Evolutionary conservation across 495 filamentous ascomycete genomes (phyloP), one percentile per base, ranked within the genome.

Genomic region (Haplographium delicatum): DNA sequence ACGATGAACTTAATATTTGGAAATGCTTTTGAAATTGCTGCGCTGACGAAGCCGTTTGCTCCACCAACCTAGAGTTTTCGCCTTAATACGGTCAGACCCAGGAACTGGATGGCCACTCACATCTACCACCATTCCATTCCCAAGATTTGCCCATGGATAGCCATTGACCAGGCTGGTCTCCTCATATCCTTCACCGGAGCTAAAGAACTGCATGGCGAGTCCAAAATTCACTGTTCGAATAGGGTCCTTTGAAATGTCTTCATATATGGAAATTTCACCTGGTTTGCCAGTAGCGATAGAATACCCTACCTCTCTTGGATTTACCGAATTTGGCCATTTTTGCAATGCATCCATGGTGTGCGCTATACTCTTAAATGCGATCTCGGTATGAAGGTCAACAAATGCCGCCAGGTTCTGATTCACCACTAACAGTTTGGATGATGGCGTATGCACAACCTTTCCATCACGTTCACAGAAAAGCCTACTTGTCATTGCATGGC

Each of bases 391-490:
- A 3, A 57, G 31, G 27, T 38, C 48, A 9, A 58, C 47, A 8
- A 18, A 58, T 18, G 51, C 47, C 19, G 26, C 15, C 13, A 50
- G 9, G 2, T 30, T 33, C 50, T 45, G 16, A 47, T 56, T 66
- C 27, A 45, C 33, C 3, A 38, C 53, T 7, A 56, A 19, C 18
- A 50, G 22, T 15, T 28, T 30, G 7, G 53, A 67, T 22, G 56
- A 52, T 25, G 60, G 57, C n/a, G 54, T 67, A 31, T 68, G 66
- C 16, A 47, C 52, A 28, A 69, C 52, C 19, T 53, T 54, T 48
- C 7, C 61, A 49, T 16, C n/a, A 9, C 69, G 68, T 53, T 79
- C 76, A 25, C 56, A 56, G 62, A 79, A 80, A 47, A 79, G 66
- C 38, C 68, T 66, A 47, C 71, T 66, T 24, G 65, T 72, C 57